Percentiles rank a stretch among this genome's conserved stretches.
Evolutionary conservation across 2,329 filamentous ascomycete genomes (phyloP).

Genomic region (Colletotrichum simmondsii): DNA sequence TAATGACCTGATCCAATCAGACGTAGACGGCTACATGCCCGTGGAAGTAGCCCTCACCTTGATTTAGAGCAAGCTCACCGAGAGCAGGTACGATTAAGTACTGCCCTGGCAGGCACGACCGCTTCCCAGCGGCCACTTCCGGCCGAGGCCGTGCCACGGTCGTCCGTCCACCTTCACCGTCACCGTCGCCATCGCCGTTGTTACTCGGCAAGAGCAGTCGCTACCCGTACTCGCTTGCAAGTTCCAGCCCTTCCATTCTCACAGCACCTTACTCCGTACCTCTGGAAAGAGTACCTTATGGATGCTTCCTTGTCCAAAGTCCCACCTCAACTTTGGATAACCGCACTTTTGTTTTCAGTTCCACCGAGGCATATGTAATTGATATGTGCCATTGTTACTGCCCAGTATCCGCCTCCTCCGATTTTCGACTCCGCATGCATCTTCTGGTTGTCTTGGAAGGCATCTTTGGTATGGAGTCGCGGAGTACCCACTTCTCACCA

Average conservation of each 20-base stretch:
- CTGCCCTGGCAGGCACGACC: neutral
- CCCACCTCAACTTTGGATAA: neutral
- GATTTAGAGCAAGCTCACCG: neutral
- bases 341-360: neutral
- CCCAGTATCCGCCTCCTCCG: constrained; percentile 1
- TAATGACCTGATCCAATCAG: neutral
- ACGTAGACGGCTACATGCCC: neutral
- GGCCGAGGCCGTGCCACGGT: constrained; percentile 6
- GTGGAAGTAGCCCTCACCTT: neutral
- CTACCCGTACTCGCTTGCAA: no score
- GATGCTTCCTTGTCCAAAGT: neutral
- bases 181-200: constrained; percentile 8
- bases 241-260: neutral
- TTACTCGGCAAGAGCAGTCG: neutral
- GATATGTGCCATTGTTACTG: neutral
- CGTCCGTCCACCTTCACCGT: constrained; percentile 13
- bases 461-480: constrained; percentile 6
- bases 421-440: constrained; percentile 11
- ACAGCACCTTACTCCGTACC: neutral
- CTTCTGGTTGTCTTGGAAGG: neutral
- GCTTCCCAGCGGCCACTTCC: constrained; percentile 21
- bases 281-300: no score
- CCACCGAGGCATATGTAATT: neutral
- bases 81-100: no score
- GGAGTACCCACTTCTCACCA: constrained; percentile 11